Conservation (phyloP, 176 grass and related monocot genomes). For the Elaeis guineensis region DNA sequence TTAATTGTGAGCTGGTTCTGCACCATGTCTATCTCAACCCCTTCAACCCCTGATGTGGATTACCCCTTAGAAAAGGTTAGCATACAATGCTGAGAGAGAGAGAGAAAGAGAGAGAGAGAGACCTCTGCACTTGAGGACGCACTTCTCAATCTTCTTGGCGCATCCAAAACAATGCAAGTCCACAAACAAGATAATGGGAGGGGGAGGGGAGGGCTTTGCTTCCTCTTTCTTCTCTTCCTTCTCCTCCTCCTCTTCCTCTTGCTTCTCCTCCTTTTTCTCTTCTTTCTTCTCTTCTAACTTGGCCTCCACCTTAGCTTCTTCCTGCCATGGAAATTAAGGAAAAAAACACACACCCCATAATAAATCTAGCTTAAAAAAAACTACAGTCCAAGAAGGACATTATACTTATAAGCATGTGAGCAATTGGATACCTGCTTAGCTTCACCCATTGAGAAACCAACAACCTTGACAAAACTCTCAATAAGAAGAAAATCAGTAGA, state of each 20-base stretch:
- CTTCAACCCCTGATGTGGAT: conserved; percentile 42
- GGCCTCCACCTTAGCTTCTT: conserved; percentile 18
- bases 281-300: conserved; percentile 17
- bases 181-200: conserved; percentile 39
- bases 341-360: neutral
- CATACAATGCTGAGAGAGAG: neutral
- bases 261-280: conserved; percentile 4
- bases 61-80: no score
- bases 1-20: conserved; percentile 59
- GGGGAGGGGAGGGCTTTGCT: conserved; percentile 26
- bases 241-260: conserved; percentile 17
- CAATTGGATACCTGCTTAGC: conserved; percentile 19
- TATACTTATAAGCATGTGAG: no score
- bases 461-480: no score
- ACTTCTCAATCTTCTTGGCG: conserved; percentile 56
- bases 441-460: conserved; percentile 25
- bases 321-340: conserved; percentile 1
- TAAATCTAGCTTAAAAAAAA: no score
- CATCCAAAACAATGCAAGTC: conserved; percentile 81
- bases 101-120: neutral
- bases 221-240: conserved; percentile 14
- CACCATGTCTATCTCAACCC: conserved; percentile 52
- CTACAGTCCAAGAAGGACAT: no score
- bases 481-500: neutral
- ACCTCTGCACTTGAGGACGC: conserved; percentile 63